These are phyloP conservation scores for Nothophytophthora sp. DNA, from an alignment of 352 stramenopile species.

Conservation along the genomic window DNA sequence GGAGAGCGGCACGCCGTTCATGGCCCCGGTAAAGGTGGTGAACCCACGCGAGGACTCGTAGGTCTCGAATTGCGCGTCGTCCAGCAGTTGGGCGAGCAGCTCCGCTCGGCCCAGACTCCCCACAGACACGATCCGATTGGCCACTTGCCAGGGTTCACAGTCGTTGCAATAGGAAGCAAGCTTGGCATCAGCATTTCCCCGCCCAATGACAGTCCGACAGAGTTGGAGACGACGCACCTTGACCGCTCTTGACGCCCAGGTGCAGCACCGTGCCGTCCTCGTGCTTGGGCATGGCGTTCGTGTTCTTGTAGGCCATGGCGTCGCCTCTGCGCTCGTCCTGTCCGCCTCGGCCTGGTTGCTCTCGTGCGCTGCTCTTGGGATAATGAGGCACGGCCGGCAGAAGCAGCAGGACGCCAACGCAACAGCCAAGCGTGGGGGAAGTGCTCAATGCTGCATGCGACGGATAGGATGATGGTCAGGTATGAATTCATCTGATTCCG, in stretches of 20 bases:
- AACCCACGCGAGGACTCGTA: constrained; percentile 54
- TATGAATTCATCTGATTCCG: no score
- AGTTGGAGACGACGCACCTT: constrained; percentile 19
- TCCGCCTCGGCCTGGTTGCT: no score
- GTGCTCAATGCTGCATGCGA: neutral
- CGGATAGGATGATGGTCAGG: no score
- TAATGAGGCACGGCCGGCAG: no score
- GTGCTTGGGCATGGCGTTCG: constrained; percentile 44
- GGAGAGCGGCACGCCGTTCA: constrained; percentile 44
- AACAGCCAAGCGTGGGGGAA: no score
- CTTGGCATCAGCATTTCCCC: neutral
- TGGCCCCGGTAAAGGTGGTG: constrained; percentile 55
- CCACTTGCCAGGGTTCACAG: constrained; percentile 17
- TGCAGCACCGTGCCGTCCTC: constrained; percentile 45
- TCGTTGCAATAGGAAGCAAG: neutral
- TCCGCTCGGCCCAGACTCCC: constrained; percentile 39
- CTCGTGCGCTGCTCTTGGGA: no score
- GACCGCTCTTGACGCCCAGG: constrained; percentile 36
- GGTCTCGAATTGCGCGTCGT: constrained; percentile 22
- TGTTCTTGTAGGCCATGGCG: constrained; percentile 44
- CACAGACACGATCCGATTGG: constrained; percentile 52
- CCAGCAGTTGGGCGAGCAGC: constrained; percentile 33
- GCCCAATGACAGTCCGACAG: neutral
- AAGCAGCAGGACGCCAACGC: no score
- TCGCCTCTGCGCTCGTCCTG: no score